Percentiles rank a stretch among this genome's conserved stretches.
Evolutionary conservation across 768 basidiomycete genomes (phyloP).

Genomic region (Trametes punicea): DNA sequence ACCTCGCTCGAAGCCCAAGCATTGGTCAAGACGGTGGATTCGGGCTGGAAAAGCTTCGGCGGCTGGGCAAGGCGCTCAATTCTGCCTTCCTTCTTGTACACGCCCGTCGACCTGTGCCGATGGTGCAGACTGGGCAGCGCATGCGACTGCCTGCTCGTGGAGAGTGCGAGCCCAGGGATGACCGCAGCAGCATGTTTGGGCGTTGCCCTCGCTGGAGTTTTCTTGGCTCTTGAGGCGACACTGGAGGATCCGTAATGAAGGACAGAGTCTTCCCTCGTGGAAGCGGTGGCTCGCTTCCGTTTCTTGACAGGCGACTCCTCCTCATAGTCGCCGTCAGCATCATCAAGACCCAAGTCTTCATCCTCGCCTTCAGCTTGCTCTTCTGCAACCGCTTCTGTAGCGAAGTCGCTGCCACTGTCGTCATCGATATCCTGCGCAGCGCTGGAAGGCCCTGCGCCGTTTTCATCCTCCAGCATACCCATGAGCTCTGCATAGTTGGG

Average conservation of each 20-base stretch:
- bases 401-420: conserved; percentile 56
- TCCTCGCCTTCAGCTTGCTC: conserved; percentile 31
- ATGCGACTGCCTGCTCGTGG: conserved; percentile 25
- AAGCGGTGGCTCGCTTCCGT: conserved; percentile 15
- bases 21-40: conserved; percentile 46
- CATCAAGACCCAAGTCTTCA: conserved; percentile 29
- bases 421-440: conserved; percentile 31
- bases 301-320: conserved; percentile 23
- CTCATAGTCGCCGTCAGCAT: conserved; percentile 22
- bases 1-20: conserved; percentile 48
- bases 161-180: conserved; percentile 28
- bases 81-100: conserved; percentile 47
- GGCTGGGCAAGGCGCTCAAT: conserved; percentile 55
- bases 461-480: conserved; percentile 32
- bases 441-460: conserved; percentile 39
- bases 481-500: conserved; percentile 47
- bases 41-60: conserved; percentile 49
- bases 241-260: conserved; percentile 9
- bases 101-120: conserved; percentile 65
- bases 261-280: conserved; percentile 14
- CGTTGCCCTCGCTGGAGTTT: conserved; percentile 22
- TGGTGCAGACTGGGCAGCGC: conserved; percentile 58
- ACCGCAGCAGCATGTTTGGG: conserved; percentile 11
- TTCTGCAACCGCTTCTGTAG: conserved; percentile 37
- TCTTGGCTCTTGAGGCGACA: conserved; percentile 11